Evolutionary conservation across 1,284 basidiomycete species (phyloP).

Genomic region (Puccinia hordei): DNA sequence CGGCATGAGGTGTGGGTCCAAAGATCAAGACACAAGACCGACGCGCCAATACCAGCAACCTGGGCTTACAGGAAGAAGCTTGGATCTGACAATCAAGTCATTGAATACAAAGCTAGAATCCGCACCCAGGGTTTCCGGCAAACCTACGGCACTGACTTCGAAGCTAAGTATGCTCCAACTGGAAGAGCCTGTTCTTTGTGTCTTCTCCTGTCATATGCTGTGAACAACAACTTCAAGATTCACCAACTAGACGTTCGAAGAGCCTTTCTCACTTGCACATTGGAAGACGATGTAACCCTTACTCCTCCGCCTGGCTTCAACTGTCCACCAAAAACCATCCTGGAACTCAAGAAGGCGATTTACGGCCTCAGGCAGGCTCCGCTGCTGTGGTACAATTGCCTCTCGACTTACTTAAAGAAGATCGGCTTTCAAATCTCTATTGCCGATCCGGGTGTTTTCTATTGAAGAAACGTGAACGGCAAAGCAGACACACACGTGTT

Average conservation of each 20-base stretch:
- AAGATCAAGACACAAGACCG: too few relatives aligned
- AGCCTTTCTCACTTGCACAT: not conserved
- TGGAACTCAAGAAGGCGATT: conserved; percentile 4
- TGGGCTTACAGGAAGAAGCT: not conserved
- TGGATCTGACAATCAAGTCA: not conserved
- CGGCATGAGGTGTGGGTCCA: not conserved
- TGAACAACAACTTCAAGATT: not conserved
- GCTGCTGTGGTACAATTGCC: not conserved
- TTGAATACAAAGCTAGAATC: not conserved
- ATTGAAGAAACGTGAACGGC: not conserved
- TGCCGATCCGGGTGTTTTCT: not conserved
- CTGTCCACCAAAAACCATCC: not conserved
- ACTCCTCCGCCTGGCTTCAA: not conserved
- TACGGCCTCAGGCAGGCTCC: conserved; percentile 17
- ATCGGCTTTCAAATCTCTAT: not conserved
- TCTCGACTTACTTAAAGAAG: not conserved
- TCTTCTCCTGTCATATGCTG: not conserved
- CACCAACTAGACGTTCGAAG: conserved; percentile 4
- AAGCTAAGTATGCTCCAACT: not conserved
- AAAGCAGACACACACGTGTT: not conserved
- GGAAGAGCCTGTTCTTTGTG: not conserved
- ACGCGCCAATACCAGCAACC: not conserved
- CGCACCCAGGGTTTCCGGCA: not conserved
- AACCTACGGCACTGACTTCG: not conserved
- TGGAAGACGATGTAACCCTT: not conserved